Evolutionary conservation across 1,284 basidiomycete genomes (phyloP).

Genomic region (Pascua sp.): DNA sequence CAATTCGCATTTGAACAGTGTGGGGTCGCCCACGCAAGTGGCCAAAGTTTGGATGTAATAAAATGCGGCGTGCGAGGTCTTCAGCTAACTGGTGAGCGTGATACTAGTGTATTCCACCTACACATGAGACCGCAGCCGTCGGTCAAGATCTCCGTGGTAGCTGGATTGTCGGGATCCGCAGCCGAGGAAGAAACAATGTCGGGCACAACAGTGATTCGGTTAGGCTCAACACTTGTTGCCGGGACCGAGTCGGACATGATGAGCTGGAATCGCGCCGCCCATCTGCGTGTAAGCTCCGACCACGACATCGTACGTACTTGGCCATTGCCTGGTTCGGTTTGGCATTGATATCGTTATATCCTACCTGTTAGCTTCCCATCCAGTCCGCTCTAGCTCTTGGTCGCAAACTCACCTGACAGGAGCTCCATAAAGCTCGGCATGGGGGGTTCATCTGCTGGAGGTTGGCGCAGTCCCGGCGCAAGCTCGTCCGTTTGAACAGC

Average conservation of each 20-base stretch:
- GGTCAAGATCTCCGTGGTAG: constrained; percentile 19
- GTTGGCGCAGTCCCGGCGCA: neutral
- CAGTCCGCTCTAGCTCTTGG: too few relatives aligned
- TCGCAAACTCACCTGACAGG: constrained; percentile 17
- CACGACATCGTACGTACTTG: constrained; percentile 16
- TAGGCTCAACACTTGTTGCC: constrained; percentile 8
- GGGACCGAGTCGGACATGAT: constrained; percentile 38
- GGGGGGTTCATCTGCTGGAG: neutral
- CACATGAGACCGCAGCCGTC: constrained; percentile 46
- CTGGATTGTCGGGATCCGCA: constrained; percentile 4
- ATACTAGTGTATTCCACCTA: constrained; percentile 11
- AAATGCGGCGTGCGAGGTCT: constrained; percentile 24
- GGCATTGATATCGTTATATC: constrained; percentile 29
- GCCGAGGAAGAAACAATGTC: constrained; percentile 33
- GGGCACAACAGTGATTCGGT: constrained; percentile 13
- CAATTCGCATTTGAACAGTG: constrained; percentile 36
- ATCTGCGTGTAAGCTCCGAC: constrained; percentile 6
- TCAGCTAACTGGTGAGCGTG: constrained; percentile 18
- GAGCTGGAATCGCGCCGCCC: constrained; percentile 36
- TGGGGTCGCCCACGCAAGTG: constrained; percentile 18
- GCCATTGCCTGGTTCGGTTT: constrained; percentile 40
- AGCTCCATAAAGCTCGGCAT: constrained; percentile 18
- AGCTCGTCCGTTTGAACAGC: constrained; percentile 27
- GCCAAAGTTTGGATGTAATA: constrained; percentile 11
- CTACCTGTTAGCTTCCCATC: constrained; percentile 11